Evolutionary conservation across 257 asterid genomes (phyloP).

Genomic region (Ligustrum vulgare): DNA sequence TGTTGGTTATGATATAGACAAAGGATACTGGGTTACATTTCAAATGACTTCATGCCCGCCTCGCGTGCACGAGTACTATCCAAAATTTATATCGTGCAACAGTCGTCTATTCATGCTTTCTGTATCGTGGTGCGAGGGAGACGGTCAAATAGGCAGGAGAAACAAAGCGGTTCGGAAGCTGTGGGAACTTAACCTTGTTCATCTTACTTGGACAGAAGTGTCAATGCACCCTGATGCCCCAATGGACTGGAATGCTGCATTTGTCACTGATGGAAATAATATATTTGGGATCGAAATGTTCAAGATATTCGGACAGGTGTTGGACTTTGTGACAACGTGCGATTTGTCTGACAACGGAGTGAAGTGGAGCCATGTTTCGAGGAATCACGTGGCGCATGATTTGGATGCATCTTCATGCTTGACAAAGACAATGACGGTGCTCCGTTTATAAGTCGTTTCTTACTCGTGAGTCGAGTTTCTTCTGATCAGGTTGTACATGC

Average conservation of each 20-base stretch:
- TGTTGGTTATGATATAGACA: conserved; percentile 67
- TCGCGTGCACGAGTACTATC: conserved; percentile 88
- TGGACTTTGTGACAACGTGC: conserved; percentile 79
- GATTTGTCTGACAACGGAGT: conserved; percentile 35
- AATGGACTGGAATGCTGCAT: conserved; percentile 97
- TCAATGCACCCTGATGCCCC: conserved; percentile 95
- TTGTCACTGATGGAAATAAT: conserved; percentile 55
- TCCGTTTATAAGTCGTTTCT: conserved; percentile 48
- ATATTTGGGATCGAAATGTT: conserved; percentile 95
- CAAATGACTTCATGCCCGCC: conserved; percentile 59
- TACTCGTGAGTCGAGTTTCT: conserved; percentile 17
- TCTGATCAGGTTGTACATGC: conserved; percentile 17
- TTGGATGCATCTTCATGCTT: conserved; percentile 85
- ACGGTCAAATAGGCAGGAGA: conserved; percentile 87
- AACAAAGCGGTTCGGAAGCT: conserved; percentile 94
- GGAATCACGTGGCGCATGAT: conserved; percentile 67
- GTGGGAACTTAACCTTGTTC: conserved; percentile 79
- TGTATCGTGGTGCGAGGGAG: conserved; percentile 98
- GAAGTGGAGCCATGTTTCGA: conserved; percentile 75
- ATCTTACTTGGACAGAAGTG: conserved; percentile 58
- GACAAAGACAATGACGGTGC: conserved; percentile 80
- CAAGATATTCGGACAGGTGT: conserved; percentile 94
- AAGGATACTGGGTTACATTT: conserved; percentile 80
- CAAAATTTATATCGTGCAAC: conserved; percentile 65
- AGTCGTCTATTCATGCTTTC: conserved; percentile 71